Evolutionary conservation across 73 alveolate genomes (phyloP).

Genomic region (Durusdinium trenchii): DNA sequence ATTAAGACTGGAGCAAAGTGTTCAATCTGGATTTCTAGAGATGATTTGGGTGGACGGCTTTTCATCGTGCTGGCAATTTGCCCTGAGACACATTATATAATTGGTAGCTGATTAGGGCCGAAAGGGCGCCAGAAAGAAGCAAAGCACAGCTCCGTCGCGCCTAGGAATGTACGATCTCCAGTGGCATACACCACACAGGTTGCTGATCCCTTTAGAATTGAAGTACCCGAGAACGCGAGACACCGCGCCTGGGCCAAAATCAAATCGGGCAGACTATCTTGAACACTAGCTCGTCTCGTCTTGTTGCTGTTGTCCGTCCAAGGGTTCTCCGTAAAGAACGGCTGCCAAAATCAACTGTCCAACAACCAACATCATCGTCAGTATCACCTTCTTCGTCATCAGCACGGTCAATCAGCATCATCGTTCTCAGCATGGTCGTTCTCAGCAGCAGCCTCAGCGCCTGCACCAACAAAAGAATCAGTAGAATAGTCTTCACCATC

Average conservation of each 20-base stretch:
- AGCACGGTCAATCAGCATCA: no score
- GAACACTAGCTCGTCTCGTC: no score
- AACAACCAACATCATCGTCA: no score
- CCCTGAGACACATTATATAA: neutral
- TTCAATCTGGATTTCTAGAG: constrained; percentile 79
- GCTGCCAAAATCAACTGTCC: no score
- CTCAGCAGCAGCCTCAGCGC: no score
- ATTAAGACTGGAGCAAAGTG: constrained; percentile 9
- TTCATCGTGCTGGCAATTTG: constrained; percentile 71
- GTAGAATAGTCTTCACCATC: no score
- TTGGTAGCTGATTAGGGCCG: neutral
- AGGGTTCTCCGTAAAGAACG: no score
- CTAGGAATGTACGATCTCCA: constrained; percentile 83
- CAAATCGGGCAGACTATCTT: no score
- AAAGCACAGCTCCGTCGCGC: neutral
- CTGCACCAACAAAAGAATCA: no score
- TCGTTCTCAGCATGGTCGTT: no score
- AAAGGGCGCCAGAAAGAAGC: neutral
- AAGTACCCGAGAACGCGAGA: constrained; percentile 81
- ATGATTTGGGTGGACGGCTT: constrained; percentile 55
- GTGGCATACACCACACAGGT: constrained; percentile 84
- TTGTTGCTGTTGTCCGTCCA: no score
- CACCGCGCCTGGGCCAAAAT: constrained; percentile 41
- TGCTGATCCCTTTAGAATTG: constrained; percentile 77
- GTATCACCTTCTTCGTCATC: no score